These are phyloP conservation scores for Mucor mucedo DNA, from an alignment of 371 early-diverging fungal species.

Conservation along the genomic window DNA sequence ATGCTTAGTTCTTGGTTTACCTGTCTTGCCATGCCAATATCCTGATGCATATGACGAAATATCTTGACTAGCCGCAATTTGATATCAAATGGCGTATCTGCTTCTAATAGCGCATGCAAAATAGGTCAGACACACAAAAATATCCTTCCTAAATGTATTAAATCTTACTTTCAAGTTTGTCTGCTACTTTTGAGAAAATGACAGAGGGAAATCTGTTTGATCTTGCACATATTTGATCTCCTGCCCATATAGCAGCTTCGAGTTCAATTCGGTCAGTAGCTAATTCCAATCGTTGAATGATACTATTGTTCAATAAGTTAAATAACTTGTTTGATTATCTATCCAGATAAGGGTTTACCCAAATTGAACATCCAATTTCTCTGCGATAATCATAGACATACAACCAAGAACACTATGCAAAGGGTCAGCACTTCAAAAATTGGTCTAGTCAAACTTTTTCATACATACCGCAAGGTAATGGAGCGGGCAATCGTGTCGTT, in stretches of 20 bases:
- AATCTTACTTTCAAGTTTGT: conserved; percentile 35
- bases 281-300: conserved; percentile 47
- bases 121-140: neutral
- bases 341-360: conserved; percentile 41
- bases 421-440: neutral
- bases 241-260: conserved; percentile 63
- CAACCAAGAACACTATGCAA: conserved; percentile 56
- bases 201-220: conserved; percentile 57
- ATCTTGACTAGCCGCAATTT: conserved; percentile 53
- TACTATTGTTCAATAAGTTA: conserved; percentile 21
- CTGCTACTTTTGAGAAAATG: conserved; percentile 43
- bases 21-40: conserved; percentile 58
- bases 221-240: conserved; percentile 58
- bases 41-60: conserved; percentile 65
- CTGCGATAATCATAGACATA: conserved; percentile 59
- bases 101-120: conserved; percentile 25
- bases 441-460: neutral
- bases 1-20: neutral
- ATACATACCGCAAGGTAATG: conserved; percentile 56
- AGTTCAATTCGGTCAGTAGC: conserved; percentile 58
- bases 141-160: conserved; percentile 19
- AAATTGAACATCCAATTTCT: conserved; percentile 61
- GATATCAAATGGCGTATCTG: conserved; percentile 44
- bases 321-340: neutral
- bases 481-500: conserved; percentile 62